Evolutionary conservation across 768 basidiomycete genomes (phyloP).

Genomic region (Daedaleopsis nitida): DNA sequence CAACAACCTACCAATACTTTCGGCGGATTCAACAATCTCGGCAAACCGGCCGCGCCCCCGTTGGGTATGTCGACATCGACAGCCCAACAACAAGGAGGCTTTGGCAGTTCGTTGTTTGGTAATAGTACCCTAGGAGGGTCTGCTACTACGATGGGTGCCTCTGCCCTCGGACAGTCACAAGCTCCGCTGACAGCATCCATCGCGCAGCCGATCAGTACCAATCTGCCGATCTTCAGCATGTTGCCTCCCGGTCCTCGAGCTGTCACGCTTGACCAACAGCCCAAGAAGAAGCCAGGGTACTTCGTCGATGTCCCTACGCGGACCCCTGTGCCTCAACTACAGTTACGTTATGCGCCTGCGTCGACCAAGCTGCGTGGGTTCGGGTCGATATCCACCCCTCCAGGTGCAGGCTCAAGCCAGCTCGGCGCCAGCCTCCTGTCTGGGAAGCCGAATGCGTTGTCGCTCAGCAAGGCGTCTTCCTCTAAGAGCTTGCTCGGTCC

Average conservation of each 20-base stretch:
- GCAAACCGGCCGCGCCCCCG: slow-evolving; percentile 51
- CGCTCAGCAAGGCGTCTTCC: slow-evolving; percentile 49
- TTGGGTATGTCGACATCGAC: slow-evolving; percentile 47
- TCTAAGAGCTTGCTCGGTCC: slow-evolving; percentile 43
- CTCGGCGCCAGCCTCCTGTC: slow-evolving; percentile 45
- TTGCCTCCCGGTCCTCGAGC: slow-evolving; percentile 72
- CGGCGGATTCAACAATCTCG: slow-evolving; percentile 46
- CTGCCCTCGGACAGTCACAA: slow-evolving; percentile 39
- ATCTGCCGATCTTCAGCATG: slow-evolving; percentile 74
- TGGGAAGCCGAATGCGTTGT: slow-evolving; percentile 57
- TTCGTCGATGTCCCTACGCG: slow-evolving; percentile 78
- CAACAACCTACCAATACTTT: slow-evolving; percentile 44
- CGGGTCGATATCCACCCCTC: slow-evolving; percentile 45
- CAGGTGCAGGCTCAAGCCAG: slow-evolving; percentile 36
- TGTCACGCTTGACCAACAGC: slow-evolving; percentile 56
- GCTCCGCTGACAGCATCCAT: slow-evolving; percentile 82
- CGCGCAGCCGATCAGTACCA: slow-evolving; percentile 77
- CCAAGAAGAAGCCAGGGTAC: slow-evolving; percentile 77
- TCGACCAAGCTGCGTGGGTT: slow-evolving; percentile 74
- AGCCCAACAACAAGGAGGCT: slow-evolving; percentile 37
- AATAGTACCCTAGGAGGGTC: slow-evolving; percentile 31
- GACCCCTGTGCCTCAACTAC: slow-evolving; percentile 66
- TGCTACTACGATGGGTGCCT: slow-evolving; percentile 40
- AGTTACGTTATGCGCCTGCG: slow-evolving; percentile 64
- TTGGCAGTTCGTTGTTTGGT: slow-evolving; percentile 35